These are phyloP conservation scores for Mrakia blollopis DNA, from an alignment of 768 basidiomycete species.

Conservation along the genomic window DNA sequence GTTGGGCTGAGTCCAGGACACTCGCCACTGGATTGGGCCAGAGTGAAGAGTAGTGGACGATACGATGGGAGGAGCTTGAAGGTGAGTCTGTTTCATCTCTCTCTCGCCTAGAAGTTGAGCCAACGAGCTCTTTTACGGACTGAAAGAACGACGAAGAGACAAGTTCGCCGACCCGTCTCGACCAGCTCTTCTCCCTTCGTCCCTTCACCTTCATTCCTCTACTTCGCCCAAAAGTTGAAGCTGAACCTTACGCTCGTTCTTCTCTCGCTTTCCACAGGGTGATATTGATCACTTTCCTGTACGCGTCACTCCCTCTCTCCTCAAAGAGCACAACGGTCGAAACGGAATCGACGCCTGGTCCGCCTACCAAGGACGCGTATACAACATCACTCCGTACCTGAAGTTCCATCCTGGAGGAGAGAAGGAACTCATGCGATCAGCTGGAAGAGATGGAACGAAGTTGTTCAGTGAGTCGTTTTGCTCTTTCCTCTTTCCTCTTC, in stretches of 20 bases:
- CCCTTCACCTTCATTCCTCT: no score
- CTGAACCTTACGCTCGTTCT: no score
- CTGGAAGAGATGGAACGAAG: constrained; percentile 89
- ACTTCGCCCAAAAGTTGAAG: no score
- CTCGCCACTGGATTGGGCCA: constrained; percentile 90
- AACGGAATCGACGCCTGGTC: constrained; percentile 88
- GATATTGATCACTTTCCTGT: constrained; percentile 57
- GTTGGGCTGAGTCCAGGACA: constrained; percentile 87
- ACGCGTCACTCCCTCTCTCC: constrained; percentile 68
- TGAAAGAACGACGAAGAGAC: no score
- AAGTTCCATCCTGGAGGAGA: constrained; percentile 91
- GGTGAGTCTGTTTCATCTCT: constrained; percentile 49
- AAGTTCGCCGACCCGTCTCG: no score
- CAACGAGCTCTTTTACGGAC: no score
- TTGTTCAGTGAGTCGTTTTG: constrained; percentile 67
- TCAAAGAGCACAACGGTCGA: constrained; percentile 65
- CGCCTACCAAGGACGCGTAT: constrained; percentile 85
- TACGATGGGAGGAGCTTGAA: constrained; percentile 54
- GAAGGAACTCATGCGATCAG: constrained; percentile 88
- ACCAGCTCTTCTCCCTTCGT: constrained; percentile 7
- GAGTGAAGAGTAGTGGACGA: constrained; percentile 69
- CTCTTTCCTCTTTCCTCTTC: background rate
- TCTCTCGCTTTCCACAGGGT: constrained; percentile 45
- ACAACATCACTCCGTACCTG: constrained; percentile 90
- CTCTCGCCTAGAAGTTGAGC: no score